Evolutionary conservation across 768 basidiomycete species (phyloP).

Genomic region (Fomitopsis serialis): DNA sequence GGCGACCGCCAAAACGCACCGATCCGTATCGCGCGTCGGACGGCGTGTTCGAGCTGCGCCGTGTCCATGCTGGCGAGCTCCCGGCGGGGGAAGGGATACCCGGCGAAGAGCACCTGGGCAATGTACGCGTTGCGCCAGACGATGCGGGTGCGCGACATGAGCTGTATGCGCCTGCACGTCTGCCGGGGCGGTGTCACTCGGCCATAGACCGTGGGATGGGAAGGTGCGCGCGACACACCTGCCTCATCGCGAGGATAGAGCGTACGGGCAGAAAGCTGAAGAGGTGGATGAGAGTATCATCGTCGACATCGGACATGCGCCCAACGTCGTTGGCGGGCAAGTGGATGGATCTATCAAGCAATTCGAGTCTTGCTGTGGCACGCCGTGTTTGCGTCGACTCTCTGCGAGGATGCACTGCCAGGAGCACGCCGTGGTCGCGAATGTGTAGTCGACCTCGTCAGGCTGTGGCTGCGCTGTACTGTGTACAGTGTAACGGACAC

Average conservation of each 20-base stretch:
- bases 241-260: constrained; percentile 25
- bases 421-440: too few species aligned
- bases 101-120: constrained; percentile 35
- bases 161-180: constrained; percentile 46
- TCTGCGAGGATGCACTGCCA: too few species aligned
- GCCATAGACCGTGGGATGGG: not conserved
- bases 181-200: constrained; percentile 15
- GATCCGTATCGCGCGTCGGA: constrained; percentile 39
- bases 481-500: too few species aligned
- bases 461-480: too few species aligned
- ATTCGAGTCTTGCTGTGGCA: too few species aligned
- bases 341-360: too few species aligned
- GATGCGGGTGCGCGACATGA: constrained; percentile 41
- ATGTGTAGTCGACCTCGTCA: too few species aligned
- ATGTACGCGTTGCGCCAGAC: constrained; percentile 53
- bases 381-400: too few species aligned
- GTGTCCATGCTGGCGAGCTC: constrained; percentile 32
- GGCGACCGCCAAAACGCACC: constrained; percentile 46
- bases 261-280: constrained; percentile 28
- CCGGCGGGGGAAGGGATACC: constrained; percentile 45
- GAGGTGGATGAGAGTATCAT: constrained; percentile 34
- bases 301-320: constrained; percentile 18
- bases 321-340: not conserved
- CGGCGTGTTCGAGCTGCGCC: constrained; percentile 40
- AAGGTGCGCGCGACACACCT: constrained; percentile 3